Evolutionary conservation across 2,329 filamentous ascomycete genomes (phyloP).

Genomic region (Neofusicoccum sp.): DNA sequence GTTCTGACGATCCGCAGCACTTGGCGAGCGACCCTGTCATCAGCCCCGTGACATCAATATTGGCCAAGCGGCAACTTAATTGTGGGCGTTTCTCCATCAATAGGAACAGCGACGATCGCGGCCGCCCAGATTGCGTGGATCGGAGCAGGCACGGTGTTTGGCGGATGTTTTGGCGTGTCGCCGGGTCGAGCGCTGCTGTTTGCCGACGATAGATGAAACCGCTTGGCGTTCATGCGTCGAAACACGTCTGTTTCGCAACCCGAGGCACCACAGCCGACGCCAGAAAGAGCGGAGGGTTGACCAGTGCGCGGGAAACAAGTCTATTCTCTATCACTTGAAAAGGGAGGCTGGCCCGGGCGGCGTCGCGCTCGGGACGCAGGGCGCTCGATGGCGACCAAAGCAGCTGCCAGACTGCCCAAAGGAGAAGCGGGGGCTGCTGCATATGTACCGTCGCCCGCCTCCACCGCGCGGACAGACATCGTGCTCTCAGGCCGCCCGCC

Average conservation of each 20-base stretch:
- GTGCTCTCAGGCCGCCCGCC: not conserved
- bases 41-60: not conserved
- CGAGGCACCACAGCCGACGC: slow-evolving; percentile 1
- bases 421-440: not conserved
- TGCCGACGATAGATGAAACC: slow-evolving; percentile 15
- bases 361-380: not conserved
- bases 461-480: not conserved
- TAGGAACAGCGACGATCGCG: slow-evolving; percentile 5
- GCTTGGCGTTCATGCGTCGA: slow-evolving; percentile 15
- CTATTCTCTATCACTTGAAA: slow-evolving; percentile 7
- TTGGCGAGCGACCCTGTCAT: not conserved
- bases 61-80: not conserved
- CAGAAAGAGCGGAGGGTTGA: not conserved
- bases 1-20: not conserved
- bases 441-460: not conserved
- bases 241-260: slow-evolving; percentile 10
- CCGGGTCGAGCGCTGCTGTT: not conserved
- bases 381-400: not conserved
- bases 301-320: not conserved
- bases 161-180: slow-evolving; percentile 6
- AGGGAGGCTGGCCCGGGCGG: not conserved
- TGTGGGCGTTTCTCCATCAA: slow-evolving; percentile 13
- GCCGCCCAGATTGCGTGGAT: slow-evolving; percentile 1
- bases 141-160: not conserved
- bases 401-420: not conserved